A percentile compares a stretch with the other conserved stretches of the same genome.
phyloP scores from a whole-genome alignment of 1,284 basidiomycete genomes.

The Cystobasidiaceae sp. region DNA sequence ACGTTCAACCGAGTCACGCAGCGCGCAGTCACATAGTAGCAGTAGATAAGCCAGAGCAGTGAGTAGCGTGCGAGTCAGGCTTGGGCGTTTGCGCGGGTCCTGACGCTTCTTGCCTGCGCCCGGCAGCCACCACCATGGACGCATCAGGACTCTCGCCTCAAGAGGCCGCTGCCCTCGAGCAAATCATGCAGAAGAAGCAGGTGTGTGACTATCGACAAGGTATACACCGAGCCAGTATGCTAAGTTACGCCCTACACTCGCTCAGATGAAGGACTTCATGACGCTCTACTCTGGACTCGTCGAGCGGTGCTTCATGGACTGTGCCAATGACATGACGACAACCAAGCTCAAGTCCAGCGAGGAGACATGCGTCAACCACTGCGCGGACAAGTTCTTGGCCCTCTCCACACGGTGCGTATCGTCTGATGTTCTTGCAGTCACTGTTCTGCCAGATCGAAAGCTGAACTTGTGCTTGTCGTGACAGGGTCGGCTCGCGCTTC shows the following conservation, averaged over 20 bases:
- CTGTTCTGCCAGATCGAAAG: too few relatives aligned
- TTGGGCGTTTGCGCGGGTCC: too few relatives aligned
- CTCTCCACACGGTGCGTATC: conserved; percentile 64
- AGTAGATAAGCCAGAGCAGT: too few relatives aligned
- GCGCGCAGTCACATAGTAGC: too few relatives aligned
- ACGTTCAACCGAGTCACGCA: too few relatives aligned
- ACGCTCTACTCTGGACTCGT: conserved; percentile 92
- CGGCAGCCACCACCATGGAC: conserved; percentile 40
- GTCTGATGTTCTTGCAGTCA: too few relatives aligned
- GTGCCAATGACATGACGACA: conserved; percentile 94
- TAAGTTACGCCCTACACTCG: too few relatives aligned
- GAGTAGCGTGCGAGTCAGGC: too few relatives aligned
- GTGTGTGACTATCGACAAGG: conserved; percentile 49
- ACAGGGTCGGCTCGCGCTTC: conserved; percentile 38
- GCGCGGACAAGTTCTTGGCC: conserved; percentile 90
- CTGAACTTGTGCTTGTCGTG: background rate
- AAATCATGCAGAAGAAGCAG: conserved; percentile 87
- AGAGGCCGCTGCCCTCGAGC: conserved; percentile 40
- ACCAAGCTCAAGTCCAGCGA: conserved; percentile 68
- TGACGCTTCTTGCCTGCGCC: too few relatives aligned
- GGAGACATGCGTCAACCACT: conserved; percentile 58
- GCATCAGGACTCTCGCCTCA: conserved; percentile 41
- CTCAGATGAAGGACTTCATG: conserved; percentile 99
- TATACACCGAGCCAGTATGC: too few relatives aligned
- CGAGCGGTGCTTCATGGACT: conserved; percentile 90